phyloP scores from a whole-genome alignment of 306 rosid genomes.

The Hylodesmum podocarpum region DNA sequence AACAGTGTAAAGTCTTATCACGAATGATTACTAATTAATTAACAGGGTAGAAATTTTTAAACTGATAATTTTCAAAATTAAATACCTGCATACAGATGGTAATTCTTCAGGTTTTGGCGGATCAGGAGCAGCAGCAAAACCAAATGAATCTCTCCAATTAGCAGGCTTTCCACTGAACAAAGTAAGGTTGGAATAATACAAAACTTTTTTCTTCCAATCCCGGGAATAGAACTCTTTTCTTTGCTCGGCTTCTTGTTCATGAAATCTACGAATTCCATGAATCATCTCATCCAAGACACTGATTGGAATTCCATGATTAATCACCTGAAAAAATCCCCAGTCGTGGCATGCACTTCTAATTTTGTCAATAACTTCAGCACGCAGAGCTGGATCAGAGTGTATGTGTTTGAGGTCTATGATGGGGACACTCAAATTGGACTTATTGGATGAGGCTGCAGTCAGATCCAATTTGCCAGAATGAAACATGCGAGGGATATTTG shows the following conservation, averaged over 20 bases:
- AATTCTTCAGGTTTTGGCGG: constrained; percentile 37
- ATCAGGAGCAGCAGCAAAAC: constrained; percentile 33
- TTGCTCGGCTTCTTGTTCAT: constrained; percentile 42
- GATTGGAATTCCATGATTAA: constrained; percentile 45
- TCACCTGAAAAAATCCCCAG: constrained; percentile 55
- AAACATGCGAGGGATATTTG: constrained; percentile 50
- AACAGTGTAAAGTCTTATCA: too few relatives aligned
- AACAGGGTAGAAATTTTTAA: background rate
- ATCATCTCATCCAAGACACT: constrained; percentile 39
- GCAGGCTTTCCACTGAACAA: constrained; percentile 33
- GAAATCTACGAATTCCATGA: constrained; percentile 42
- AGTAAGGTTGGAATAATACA: constrained; percentile 44
- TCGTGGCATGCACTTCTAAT: constrained; percentile 23
- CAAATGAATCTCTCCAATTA: constrained; percentile 64
- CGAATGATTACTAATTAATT: too few relatives aligned
- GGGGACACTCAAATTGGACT: constrained; percentile 15
- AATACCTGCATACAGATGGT: constrained; percentile 40
- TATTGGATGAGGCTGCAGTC: background rate
- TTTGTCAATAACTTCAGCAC: background rate
- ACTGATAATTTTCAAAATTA: background rate
- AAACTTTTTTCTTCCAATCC: constrained; percentile 4
- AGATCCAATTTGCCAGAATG: background rate
- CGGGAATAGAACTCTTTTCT: constrained; percentile 34
- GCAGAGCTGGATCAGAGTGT: background rate
- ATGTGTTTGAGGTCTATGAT: constrained; percentile 34